Evolutionary conservation across 495 filamentous ascomycete genomes (phyloP).

Genomic region (Melanomma pulvis-pyrius): DNA sequence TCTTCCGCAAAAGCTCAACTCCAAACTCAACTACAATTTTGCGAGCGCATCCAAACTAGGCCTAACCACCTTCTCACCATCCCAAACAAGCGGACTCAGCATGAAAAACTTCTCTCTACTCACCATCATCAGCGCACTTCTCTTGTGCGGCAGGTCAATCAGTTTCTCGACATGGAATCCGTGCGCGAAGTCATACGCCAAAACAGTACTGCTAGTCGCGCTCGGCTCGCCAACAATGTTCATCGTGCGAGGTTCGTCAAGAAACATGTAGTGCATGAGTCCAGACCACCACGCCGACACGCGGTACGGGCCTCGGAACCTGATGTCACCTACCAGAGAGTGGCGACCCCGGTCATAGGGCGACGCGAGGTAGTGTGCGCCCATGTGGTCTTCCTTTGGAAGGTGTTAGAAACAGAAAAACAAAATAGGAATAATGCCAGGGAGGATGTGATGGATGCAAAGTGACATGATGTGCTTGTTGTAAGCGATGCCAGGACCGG

Average conservation of each 20-base stretch:
- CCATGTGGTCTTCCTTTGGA: conserved; percentile 64
- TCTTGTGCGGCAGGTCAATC: conserved; percentile 67
- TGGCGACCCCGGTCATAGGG: conserved; percentile 71
- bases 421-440: background rate
- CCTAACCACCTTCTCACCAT: conserved; percentile 29
- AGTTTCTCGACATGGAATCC: conserved; percentile 67
- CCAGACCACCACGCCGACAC: conserved; percentile 71
- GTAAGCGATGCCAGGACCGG: background rate
- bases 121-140: conserved; percentile 62
- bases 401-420: background rate
- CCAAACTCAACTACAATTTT: conserved; percentile 17
- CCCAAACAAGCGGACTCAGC: conserved; percentile 57
- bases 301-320: conserved; percentile 64
- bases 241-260: conserved; percentile 68
- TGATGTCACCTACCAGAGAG: conserved; percentile 66
- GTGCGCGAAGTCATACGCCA: conserved; percentile 67
- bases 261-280: conserved; percentile 70
- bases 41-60: conserved; percentile 34
- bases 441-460: no score
- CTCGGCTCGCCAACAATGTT: conserved; percentile 68
- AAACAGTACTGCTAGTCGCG: conserved; percentile 60
- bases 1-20: background rate
- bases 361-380: conserved; percentile 64
- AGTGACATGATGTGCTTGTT: background rate
- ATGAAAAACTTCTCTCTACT: conserved; percentile 71